Base-by-base conservation (phyloP, 495 filamentous ascomycete species). In the Aspergillus incahuasiensis region DNA sequence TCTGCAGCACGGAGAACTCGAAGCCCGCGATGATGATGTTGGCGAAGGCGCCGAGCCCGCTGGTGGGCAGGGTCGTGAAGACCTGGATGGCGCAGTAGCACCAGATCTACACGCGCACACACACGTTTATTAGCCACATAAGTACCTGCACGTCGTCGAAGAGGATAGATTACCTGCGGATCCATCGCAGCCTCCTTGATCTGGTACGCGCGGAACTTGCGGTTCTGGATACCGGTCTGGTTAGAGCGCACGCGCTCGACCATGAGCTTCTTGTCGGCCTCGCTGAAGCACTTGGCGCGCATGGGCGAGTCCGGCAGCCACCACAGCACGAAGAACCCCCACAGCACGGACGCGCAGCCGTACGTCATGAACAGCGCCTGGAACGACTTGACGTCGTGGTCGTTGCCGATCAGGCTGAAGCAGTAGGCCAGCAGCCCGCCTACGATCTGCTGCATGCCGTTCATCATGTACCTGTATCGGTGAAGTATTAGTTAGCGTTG, bases 381-480 rank as follows among this genome's bases (percentile, higher is more conserved):
- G 80, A 83, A 86, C 22, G 74, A 75, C 38, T 76, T 68, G 54
- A 84, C 57, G 22, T 61, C 62, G 20, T 65, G 61, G 46, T 72
- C 62, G 35, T 61, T 54, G 41, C 69, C 71, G 56, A 83, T 79
- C 3, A 82, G 68, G 21, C 74, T 79, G 61, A 86, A 84, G 54
- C 79, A 80, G 59, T 83, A 86, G 8, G 82, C 73, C 13, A 84
- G 67, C 1, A 83, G 66, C 11, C 80, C 79, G 39, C 80, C 80
- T 34, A 80, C 74, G 41, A 83, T 72, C 46, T 80, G 73, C 48
- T 83, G 81, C 6, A 73, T 76, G 9, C 82, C 82, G 63, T 85
- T 85, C 79, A 83, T 85, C 81, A 84, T 86, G 65, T 87, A 83
- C 73, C 75, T 50, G n/a, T n/a, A n/a, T n/a, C n/a, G n/a, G n/a